Base-by-base conservation (phyloP, 2,329 filamentous ascomycete species). In the Incumbomyces delicatus region DNA sequence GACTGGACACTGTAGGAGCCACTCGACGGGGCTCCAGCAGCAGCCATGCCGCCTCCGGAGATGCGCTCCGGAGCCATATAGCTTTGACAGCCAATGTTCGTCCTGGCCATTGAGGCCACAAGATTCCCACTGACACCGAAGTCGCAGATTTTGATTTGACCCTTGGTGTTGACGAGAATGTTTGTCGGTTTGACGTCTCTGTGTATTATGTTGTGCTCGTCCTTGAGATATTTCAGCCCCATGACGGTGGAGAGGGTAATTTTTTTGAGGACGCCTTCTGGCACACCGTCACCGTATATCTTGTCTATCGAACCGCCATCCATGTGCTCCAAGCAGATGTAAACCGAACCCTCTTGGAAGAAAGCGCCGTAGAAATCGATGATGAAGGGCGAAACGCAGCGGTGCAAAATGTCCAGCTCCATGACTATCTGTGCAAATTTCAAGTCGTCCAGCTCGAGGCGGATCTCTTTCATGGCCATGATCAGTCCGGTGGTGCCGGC, bases 321-420 rank as follows among this genome's bases (percentile, higher is more conserved):
- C 92, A 98, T 98, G 67, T 88, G 95, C 67, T 98, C 92, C 64
- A 98, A 95, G 68, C 92, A 98, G 65, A 98, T 96, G 66, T 98
- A 98, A 1, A 98, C 92, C 0, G 92, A 92, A 22, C 92, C 90
- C 69, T 98, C 92, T 62, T 98, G 92, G 73, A 95, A 98, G 64
- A 98, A 98, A 4, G 92, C 92, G 1, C 92, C 92, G 63, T 96
- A 98, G 60, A 98, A 98, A 62, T 98, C 90, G 64, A 98, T 92
- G 57, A 98, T 96, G 66, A 90, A 95, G 0, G 92, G 90, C 1
- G 88, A 95, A 2, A 92, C 75, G 61, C 92, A 98, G 57, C 92
- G 85, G 67, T 98, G 92, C 2, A 98, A 73, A 53, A 98, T 90
- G 59, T 98, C 87, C 40, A 98, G 74, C 66, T 98, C 92, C 78